Evolutionary conservation across 2,329 filamentous ascomycete species (phyloP), one percentile per base, ranked within the genome.

Genomic region (Beauveria varroae): DNA sequence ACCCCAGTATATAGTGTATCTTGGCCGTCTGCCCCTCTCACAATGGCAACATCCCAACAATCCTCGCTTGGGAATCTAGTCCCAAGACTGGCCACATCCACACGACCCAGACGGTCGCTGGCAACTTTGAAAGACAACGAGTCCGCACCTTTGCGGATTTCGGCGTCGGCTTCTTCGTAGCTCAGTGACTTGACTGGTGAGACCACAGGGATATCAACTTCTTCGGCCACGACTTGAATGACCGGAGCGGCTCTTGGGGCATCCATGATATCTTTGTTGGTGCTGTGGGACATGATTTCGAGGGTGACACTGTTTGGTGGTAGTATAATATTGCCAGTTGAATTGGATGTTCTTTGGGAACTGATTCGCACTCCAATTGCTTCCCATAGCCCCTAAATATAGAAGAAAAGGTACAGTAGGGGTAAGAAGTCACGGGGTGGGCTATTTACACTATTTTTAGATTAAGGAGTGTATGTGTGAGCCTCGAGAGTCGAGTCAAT

Each of bases 31-130:
- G 46, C 5, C 20, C 26, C 44, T 20, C 8, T 40, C 14, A 50
- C 26, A 22, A 51, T 16, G 14, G 30, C 44, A 16, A 58, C 46
- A 43, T 58, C 56, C 56, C 56, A 58, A 14, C 20, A 34, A 43
- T 58, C 56, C 30, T 58, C 56, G 14, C 14, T 28, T 16, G 56
- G 56, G 22, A 41, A 9, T 41, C 51, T 58, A 6, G 44, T 50
- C 26, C 56, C 46, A n/a, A 58, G 46, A 28, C 56, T 58, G 28
- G 43, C 56, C 5, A 58, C 46, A 28, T 58, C 56, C 30, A 58
- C 56, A n/a, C 56, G 56, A 8, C 56, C 56, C 6, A 22, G 56
- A 3, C 44, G 5, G n/a, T 14, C 34, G 14, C 30, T 22, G 6
- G 20, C 46, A 26, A 12, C 18, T n/a, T 43, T 51, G 34, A 58